Conservation (phyloP, 768 basidiomycete species). For the Jaapia argillacea region DNA sequence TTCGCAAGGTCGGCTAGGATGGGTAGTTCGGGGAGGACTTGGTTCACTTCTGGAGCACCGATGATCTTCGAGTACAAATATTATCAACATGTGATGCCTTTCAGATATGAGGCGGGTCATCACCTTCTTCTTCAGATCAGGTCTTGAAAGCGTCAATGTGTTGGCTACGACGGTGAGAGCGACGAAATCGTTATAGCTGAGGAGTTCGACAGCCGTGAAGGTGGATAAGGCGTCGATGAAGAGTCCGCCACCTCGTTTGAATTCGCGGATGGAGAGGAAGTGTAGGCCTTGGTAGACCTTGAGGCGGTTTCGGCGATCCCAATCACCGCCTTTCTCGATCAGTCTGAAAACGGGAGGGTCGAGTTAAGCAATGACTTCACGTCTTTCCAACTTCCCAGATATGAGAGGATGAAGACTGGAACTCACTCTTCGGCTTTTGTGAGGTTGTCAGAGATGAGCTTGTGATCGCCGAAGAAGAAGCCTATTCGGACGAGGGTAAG, state of each 20-base stretch:
- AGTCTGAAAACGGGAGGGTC: conserved; percentile 35
- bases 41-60: conserved; percentile 76
- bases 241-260: conserved; percentile 77
- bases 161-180: conserved; percentile 75
- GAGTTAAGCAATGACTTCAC: too few relatives aligned
- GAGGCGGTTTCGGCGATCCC: conserved; percentile 93
- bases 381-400: too few relatives aligned
- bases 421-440: conserved; percentile 74
- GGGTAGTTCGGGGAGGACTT: conserved; percentile 75
- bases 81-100: background rate
- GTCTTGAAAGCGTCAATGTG: conserved; percentile 64
- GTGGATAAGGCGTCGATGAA: conserved; percentile 89
- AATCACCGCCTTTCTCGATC: conserved; percentile 94
- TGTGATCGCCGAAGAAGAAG: conserved; percentile 78
- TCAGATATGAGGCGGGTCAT: conserved; percentile 3
- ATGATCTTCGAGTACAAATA: conserved; percentile 48
- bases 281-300: conserved; percentile 93
- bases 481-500: conserved; percentile 84
- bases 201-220: conserved; percentile 86
- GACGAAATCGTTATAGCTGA: conserved; percentile 87
- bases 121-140: conserved; percentile 90
- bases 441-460: conserved; percentile 61
- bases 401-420: too few relatives aligned
- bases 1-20: conserved; percentile 75
- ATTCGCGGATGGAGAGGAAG: conserved; percentile 81